Base-by-base conservation (phyloP, 108 stramenopile species). In the Nannochloropsis oceanica region DNA sequence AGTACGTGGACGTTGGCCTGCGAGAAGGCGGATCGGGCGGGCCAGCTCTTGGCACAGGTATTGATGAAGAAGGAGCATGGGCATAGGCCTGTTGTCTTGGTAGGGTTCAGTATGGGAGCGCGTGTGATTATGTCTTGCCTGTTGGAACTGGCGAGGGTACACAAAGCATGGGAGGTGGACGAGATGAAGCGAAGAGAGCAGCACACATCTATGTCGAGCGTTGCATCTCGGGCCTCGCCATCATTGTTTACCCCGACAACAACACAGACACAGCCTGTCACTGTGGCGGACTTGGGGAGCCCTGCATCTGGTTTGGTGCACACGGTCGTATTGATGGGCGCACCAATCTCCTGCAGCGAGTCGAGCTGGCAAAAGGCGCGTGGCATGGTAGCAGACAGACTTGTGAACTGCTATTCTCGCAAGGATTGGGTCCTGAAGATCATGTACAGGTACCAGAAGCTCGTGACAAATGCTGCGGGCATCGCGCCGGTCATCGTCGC, bases 11-110 rank as follows among this genome's bases (percentile, higher is more conserved):
- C 14, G n/a, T 13, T 83, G 42, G n/a, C 82, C 26, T 83, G 82
- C 44, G 89, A 89, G 73, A 44, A 84, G 13, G 89, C 89, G 22
- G 89, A 89, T 44, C 42, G 43, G 46, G 89, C 89, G 14, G 89
- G 89, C 2, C 85, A 89, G 46, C 79, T 89, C 42, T 34, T 89
- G 24, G 89, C 89, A 0, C 85, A 85, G 13, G 82, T 80, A 1
- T 42, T 89, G 1, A 81, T 89, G 18, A 59, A 43, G 59, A 83
- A 85, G 26, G 89, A 86, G 82, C 89, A 84, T 80, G 89, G 89
- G 11, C 50, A 79, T 59, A 79, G 89, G 25, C 89, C 89, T 3
- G 85, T 89, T 26, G 85, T 84, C 12, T 79, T 89, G 26, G 79
- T 89, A 26, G 89, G 85, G 12, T 81, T 84, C 2, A 81, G 80